Evolutionary conservation across 31 red algal genomes (phyloP).

Genomic region (Pterothamnion heteromorphum): DNA sequence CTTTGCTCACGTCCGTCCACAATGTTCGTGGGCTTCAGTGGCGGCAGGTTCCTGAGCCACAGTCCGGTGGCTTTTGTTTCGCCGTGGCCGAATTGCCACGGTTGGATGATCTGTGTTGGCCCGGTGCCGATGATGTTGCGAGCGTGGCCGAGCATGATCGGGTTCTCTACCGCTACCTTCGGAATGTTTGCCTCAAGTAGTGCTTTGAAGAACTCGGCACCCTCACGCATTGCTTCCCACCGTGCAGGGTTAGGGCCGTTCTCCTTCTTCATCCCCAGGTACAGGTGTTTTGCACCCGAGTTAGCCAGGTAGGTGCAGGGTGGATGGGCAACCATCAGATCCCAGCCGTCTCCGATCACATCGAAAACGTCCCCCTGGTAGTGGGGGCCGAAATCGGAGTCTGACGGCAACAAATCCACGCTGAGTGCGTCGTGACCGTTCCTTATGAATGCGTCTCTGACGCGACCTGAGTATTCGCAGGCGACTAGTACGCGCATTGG

Average conservation of each 20-base stretch:
- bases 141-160: too few relatives aligned
- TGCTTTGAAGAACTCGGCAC: too few relatives aligned
- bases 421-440: not conserved
- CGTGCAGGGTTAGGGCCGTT: too few relatives aligned
- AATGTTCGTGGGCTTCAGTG: not conserved
- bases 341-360: not conserved
- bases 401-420: not conserved
- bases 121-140: not conserved
- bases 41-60: not conserved
- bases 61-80: not conserved
- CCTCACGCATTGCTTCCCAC: too few relatives aligned
- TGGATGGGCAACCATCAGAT: conserved; percentile 5
- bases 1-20: not conserved
- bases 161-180: not conserved
- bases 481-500: conserved; percentile 2
- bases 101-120: not conserved
- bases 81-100: not conserved
- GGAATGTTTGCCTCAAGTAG: not conserved
- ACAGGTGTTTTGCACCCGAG: not conserved
- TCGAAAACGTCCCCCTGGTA: not conserved
- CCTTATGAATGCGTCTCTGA: not conserved
- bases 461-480: conserved; percentile 3
- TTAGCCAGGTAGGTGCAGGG: conserved; percentile 8
- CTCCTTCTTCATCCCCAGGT: not conserved
- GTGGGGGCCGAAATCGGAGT: not conserved